Base-by-base conservation (phyloP, 108 stramenopile species). In the Tribonema minus region DNA sequence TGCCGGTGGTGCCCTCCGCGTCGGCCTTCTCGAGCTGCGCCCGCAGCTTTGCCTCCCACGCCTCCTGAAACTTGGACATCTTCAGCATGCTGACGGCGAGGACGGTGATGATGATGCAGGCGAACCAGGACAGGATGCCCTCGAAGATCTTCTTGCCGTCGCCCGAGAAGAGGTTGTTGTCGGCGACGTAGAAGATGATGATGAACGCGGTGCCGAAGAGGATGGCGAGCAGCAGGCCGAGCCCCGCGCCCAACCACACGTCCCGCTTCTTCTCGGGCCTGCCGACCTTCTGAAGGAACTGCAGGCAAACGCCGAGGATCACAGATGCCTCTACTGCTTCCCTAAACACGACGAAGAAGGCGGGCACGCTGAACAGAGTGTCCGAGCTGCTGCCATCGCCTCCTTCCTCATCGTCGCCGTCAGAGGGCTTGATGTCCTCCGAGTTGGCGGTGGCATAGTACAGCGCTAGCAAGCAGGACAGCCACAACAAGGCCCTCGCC, bases 331-430 rank as follows among this genome's bases (percentile, higher is more conserved):
- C 46, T 20, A 54, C 46, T 54, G 46, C 46, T 34, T 77, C 76
- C 0, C 76, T 40, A 15, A 67, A 77, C n/a, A 29, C 37, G 58
- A 77, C 65, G 76, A 77, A 77, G 58, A 77, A 77, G 54, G 76
- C 76, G 31, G 76, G 76, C 25, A 77, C 76, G 58, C 58, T 60
- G 58, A 77, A 77, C n/a, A n/a, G n/a, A n/a, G n/a, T n/a, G n/a
- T n/a, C n/a, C n/a, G n/a, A n/a, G n/a, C n/a, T n/a, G n/a, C n/a
- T n/a, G n/a, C n/a, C n/a, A n/a, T n/a, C n/a, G n/a, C n/a, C n/a
- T n/a, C n/a, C n/a, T n/a, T n/a, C n/a, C n/a, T n/a, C n/a, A n/a
- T n/a, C n/a, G n/a, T n/a, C n/a, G n/a, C n/a, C n/a, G n/a, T n/a
- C n/a, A n/a, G n/a, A n/a, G n/a, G n/a, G n/a, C n/a, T n/a, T n/a